Percentiles rank a stretch among this genome's conserved stretches.
These are phyloP conservation scores for Pichia sp. DNA, from an alignment of 1,139 yeast genomes.

Conservation along the genomic window DNA sequence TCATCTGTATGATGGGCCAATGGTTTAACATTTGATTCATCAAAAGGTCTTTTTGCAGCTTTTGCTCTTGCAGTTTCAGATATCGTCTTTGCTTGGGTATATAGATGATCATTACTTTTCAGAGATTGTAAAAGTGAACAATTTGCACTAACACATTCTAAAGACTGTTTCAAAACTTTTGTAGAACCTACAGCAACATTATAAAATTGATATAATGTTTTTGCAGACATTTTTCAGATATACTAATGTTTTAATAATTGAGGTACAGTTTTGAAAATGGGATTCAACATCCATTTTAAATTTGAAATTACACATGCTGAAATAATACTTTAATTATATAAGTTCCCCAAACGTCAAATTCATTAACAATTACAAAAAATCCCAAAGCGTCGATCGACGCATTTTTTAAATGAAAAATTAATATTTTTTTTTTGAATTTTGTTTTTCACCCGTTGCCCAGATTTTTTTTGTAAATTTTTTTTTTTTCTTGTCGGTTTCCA, in stretches of 20 bases:
- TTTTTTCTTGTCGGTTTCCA: neutral
- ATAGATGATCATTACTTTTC: constrained; percentile 31
- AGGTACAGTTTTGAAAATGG: too few species aligned
- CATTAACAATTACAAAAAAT: neutral
- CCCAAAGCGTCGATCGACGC: constrained; percentile 3
- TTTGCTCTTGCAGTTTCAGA: constrained; percentile 27
- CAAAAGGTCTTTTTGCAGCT: constrained; percentile 16
- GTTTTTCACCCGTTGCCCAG: neutral
- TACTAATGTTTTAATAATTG: too few species aligned
- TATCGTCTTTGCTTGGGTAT: constrained; percentile 29
- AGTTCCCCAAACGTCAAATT: too few species aligned
- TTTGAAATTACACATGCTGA: too few species aligned
- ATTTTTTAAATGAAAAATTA: neutral
- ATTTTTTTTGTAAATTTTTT: neutral
- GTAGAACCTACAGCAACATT: constrained; percentile 18
- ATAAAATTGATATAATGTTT: constrained; percentile 17
- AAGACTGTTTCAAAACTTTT: constrained; percentile 20
- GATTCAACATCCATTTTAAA: too few species aligned
- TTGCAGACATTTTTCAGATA: constrained; percentile 12
- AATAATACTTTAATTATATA: too few species aligned
- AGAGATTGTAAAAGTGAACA: constrained; percentile 21
- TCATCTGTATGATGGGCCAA: constrained; percentile 14
- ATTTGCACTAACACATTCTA: constrained; percentile 26
- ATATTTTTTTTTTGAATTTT: neutral
- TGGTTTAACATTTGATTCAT: constrained; percentile 12